Percentiles rank a stretch among this genome's conserved stretches.
These are phyloP conservation scores for Podila epigama DNA, from an alignment of 192 early-diverging fungal genomes.

Conservation along the genomic window DNA sequence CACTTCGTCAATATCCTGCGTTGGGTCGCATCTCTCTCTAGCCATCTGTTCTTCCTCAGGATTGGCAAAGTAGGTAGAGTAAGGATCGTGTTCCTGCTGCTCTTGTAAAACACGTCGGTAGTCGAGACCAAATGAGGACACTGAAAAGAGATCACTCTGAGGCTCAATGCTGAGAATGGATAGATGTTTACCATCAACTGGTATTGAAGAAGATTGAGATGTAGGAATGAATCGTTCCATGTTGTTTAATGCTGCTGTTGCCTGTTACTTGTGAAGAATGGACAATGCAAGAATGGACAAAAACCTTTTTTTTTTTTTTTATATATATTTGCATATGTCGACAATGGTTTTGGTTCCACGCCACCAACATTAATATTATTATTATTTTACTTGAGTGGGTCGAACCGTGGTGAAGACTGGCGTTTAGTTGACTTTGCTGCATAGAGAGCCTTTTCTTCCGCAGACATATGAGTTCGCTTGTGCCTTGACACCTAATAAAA, in stretches of 20 bases:
- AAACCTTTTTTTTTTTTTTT: no score
- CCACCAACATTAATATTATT: no score
- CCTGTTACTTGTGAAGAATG: background rate
- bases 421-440: conserved; percentile 12
- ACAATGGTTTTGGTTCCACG: background rate
- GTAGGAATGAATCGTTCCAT: background rate
- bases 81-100: conserved; percentile 8
- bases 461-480: conserved; percentile 30
- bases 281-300: no score
- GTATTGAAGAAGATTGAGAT: background rate
- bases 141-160: conserved; percentile 16
- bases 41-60: conserved; percentile 1
- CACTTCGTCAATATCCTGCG: conserved; percentile 6
- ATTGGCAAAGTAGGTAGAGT: conserved; percentile 23
- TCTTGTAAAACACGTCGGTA: conserved; percentile 6
- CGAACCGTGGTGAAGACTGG: background rate
- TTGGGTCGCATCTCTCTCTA: conserved; percentile 9
- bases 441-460: conserved; percentile 32
- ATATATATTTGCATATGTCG: no score
- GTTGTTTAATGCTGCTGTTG: background rate
- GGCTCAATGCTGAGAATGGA: conserved; percentile 19
- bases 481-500: conserved; percentile 18
- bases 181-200: background rate
- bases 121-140: conserved; percentile 12
- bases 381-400: background rate